Evolutionary conservation across 177 flowering plant species (phyloP).

Genomic region (Vitis hybrid): DNA sequence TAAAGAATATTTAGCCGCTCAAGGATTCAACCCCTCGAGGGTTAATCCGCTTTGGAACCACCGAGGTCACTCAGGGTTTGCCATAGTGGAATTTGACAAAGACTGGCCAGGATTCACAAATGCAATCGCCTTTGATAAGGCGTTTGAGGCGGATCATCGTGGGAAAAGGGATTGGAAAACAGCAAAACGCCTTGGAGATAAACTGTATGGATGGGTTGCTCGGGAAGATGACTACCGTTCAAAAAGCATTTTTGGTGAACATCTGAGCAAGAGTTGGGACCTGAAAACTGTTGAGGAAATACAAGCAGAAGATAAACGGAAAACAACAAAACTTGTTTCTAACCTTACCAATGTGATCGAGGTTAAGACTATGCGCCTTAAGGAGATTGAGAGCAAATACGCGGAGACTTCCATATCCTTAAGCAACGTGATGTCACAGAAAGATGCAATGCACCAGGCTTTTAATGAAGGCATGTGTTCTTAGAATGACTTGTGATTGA

Average conservation of each 20-base stretch:
- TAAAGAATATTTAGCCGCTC: slow-evolving; percentile 30
- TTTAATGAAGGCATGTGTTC: slow-evolving; percentile 44
- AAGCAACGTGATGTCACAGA: slow-evolving; percentile 23
- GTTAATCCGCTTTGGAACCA: slow-evolving; percentile 53
- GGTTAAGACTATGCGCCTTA: slow-evolving; percentile 16
- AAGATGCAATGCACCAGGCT: slow-evolving; percentile 30
- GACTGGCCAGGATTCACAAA: slow-evolving; percentile 53
- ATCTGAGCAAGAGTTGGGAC: slow-evolving; percentile 43
- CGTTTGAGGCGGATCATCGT: slow-evolving; percentile 29
- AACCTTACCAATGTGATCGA: slow-evolving; percentile 29
- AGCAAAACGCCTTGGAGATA: slow-evolving; percentile 13
- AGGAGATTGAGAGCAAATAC: slow-evolving; percentile 35
- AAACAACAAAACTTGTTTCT: slow-evolving; percentile 26
- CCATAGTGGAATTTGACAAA: slow-evolving; percentile 44
- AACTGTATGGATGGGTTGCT: slow-evolving; percentile 62
- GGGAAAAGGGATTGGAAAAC: slow-evolving; percentile 43
- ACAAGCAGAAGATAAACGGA: slow-evolving; percentile 40
- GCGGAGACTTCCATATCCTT: slow-evolving; percentile 22
- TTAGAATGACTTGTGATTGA: neutral
- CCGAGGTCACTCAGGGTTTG: slow-evolving; percentile 51
- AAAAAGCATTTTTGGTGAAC: slow-evolving; percentile 26
- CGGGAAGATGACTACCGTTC: slow-evolving; percentile 40
- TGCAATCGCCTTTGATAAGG: slow-evolving; percentile 55
- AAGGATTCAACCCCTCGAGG: slow-evolving; percentile 49
- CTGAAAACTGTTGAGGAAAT: slow-evolving; percentile 38